Percentiles rank a stretch among this genome's conserved stretches.
phyloP scores from a whole-genome alignment of 129 eudicot species.

The Centaurea solstitialis region DNA sequence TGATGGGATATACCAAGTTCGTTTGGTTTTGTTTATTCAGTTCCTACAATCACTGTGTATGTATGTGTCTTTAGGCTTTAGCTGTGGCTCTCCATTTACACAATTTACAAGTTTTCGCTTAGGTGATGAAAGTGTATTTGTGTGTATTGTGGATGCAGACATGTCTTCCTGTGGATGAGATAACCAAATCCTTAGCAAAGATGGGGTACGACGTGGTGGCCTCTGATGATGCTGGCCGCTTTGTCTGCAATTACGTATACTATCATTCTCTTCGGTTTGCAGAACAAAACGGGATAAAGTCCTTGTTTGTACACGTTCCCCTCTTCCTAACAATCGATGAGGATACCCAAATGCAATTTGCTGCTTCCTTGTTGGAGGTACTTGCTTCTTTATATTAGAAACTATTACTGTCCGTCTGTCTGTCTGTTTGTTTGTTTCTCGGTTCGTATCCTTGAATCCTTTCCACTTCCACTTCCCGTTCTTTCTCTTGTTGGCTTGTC shows the following conservation, averaged over 20 bases:
- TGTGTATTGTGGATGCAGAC: constrained; percentile 44
- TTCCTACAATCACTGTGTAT: neutral
- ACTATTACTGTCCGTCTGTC: neutral
- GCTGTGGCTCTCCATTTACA: too few species aligned
- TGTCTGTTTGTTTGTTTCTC: neutral
- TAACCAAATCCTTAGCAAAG: constrained; percentile 65
- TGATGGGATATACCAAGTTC: neutral
- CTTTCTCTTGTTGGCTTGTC: constrained; percentile 10
- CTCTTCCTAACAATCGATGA: constrained; percentile 83
- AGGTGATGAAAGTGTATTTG: neutral
- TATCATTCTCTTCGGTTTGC: constrained; percentile 94
- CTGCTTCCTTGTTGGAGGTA: constrained; percentile 87
- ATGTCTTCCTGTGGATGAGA: constrained; percentile 73
- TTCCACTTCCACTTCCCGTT: neutral
- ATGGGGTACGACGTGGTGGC: constrained; percentile 88
- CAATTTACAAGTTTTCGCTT: neutral
- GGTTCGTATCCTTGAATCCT: neutral
- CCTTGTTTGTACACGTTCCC: constrained; percentile 95
- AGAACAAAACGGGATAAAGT: constrained; percentile 83
- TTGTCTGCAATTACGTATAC: constrained; percentile 97
- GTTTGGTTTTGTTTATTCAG: neutral
- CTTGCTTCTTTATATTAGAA: constrained; percentile 66
- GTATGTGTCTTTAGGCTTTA: too few species aligned
- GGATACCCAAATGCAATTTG: constrained; percentile 93
- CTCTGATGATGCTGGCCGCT: constrained; percentile 94